Conservation (phyloP, 176 grass and related monocot genomes). For the Ananas comosus region DNA sequence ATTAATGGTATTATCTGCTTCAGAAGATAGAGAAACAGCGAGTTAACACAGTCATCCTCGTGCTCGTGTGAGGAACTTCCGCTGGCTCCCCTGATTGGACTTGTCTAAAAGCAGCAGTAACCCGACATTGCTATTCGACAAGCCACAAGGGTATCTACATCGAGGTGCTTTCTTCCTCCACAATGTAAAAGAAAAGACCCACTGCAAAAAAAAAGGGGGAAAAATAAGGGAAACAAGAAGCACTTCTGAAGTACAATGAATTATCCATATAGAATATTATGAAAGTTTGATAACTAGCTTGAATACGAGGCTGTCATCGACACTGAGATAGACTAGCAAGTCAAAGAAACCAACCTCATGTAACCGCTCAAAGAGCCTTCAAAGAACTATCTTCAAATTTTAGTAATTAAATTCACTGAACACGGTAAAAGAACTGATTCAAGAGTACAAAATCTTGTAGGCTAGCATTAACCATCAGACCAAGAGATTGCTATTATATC, state of each 20-base stretch:
- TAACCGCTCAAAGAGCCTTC: too few species aligned
- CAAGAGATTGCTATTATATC: too few species aligned
- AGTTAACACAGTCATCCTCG: not conserved
- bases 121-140: constrained; percentile 65
- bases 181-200: constrained; percentile 34
- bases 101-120: constrained; percentile 78
- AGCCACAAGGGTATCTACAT: constrained; percentile 71
- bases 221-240: not conserved
- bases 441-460: too few species aligned
- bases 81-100: constrained; percentile 26
- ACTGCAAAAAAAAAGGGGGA: constrained; percentile 36
- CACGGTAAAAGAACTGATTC: too few species aligned
- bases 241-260: not conserved
- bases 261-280: not conserved
- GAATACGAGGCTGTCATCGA: too few species aligned
- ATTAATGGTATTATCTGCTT: not conserved
- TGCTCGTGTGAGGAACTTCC: constrained; percentile 33
- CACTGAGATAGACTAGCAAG: too few species aligned
- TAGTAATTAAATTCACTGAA: too few species aligned
- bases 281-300: not conserved
- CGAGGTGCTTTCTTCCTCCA: constrained; percentile 40
- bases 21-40: not conserved
- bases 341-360: too few species aligned
- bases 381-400: too few species aligned
- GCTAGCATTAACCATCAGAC: too few species aligned